phyloP scores from a whole-genome alignment of 1,139 yeast species.

The Kodamaea sp. region DNA sequence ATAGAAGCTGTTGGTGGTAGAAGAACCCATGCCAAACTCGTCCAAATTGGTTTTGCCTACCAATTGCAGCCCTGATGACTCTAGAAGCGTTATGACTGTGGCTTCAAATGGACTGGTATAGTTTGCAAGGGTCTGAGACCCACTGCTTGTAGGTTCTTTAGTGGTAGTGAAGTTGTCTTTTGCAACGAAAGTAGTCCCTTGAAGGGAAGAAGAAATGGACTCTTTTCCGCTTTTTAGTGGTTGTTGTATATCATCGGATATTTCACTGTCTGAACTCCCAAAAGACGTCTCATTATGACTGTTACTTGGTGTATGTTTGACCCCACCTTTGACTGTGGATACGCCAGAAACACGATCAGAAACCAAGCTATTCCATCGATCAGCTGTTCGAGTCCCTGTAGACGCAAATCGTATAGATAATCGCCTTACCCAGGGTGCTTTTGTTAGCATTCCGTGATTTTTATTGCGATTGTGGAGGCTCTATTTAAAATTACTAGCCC shows the following conservation, averaged over 20 bases:
- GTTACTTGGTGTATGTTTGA: too few species aligned
- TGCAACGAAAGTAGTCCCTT: slow-evolving; percentile 22
- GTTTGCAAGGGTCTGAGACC: slow-evolving; percentile 57
- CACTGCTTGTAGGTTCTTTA: slow-evolving; percentile 71
- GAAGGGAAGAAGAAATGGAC: too few species aligned
- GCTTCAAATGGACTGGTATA: slow-evolving; percentile 82
- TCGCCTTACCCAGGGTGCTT: too few species aligned
- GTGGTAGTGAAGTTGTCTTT: slow-evolving; percentile 81
- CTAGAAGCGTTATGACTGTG: slow-evolving; percentile 62
- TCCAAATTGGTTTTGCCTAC: slow-evolving; percentile 92
- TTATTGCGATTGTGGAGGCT: too few species aligned
- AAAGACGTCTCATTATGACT: too few species aligned
- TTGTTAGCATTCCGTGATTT: too few species aligned
- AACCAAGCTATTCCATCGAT: slow-evolving; percentile 3
- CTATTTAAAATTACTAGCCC: too few species aligned
- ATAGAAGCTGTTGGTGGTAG: slow-evolving; percentile 54
- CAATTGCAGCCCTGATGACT: slow-evolving; percentile 50
- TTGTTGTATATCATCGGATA: too few species aligned
- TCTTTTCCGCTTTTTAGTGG: too few species aligned
- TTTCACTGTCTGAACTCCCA: neutral
- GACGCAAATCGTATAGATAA: too few species aligned
- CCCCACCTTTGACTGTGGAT: too few species aligned
- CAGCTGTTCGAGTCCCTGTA: too few species aligned
- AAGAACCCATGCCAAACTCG: slow-evolving; percentile 97
- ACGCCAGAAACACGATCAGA: neutral